A percentile compares a stretch with the other conserved stretches of the same genome.
These are phyloP conservation scores for Raphanus hybrid DNA, from an alignment of 441 rosid genomes.

Conservation along the genomic window DNA sequence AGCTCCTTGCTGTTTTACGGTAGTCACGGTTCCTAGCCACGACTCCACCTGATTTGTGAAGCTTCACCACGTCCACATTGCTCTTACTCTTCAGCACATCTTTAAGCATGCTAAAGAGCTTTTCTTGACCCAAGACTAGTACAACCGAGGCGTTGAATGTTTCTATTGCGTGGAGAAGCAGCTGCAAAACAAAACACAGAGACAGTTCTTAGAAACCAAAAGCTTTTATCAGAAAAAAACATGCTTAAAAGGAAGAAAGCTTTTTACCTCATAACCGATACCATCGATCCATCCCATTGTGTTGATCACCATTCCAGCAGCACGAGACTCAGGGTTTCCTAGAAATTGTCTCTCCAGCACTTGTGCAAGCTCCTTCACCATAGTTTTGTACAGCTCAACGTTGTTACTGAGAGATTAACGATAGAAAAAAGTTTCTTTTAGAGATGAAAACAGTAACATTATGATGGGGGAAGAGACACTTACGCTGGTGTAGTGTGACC, in stretches of 20 bases:
- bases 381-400: conserved; percentile 69
- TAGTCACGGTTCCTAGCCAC: conserved; percentile 68
- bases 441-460: not conserved
- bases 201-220: not conserved
- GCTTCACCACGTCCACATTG: conserved; percentile 84
- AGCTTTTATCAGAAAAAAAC: not conserved
- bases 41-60: conserved; percentile 91
- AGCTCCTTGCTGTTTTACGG: conserved; percentile 69
- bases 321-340: conserved; percentile 75
- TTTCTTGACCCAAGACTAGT: conserved; percentile 93
- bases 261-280: conserved; percentile 77
- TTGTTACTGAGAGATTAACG: conserved; percentile 59
- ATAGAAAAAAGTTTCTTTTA: not conserved
- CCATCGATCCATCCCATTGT: conserved; percentile 99
- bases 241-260: conserved; percentile 5
- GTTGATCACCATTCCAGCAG: conserved; percentile 93
- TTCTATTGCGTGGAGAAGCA: conserved; percentile 81
- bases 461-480: conserved; percentile 21
- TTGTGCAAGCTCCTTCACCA: conserved; percentile 85
- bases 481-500: conserved; percentile 86
- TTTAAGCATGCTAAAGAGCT: conserved; percentile 91
- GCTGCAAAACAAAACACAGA: conserved; percentile 50
- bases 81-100: conserved; percentile 68
- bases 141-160: conserved; percentile 83
- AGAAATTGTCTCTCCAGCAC: conserved; percentile 76